Evolutionary conservation across 768 basidiomycete genomes (phyloP).

Genomic region (Fomitopsis pulvina): DNA sequence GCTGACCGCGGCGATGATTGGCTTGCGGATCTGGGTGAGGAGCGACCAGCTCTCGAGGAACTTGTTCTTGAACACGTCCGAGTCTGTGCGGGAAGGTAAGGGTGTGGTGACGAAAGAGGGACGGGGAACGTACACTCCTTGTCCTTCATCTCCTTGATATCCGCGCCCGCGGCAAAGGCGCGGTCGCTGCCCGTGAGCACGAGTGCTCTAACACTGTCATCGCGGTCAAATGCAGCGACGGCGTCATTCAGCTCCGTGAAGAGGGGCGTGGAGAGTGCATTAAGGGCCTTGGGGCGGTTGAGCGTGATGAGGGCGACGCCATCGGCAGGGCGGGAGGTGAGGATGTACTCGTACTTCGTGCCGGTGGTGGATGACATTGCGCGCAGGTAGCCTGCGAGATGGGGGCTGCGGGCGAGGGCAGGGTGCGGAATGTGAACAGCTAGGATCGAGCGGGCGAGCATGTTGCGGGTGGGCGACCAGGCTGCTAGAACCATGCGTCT

Average conservation of each 20-base stretch:
- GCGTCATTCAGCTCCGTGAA: constrained; percentile 80
- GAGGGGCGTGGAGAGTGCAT: constrained; percentile 78
- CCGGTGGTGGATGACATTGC: constrained; percentile 47
- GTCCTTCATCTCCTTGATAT: constrained; percentile 99
- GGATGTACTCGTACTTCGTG: constrained; percentile 53
- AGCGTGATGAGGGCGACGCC: constrained; percentile 76
- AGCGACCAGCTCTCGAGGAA: constrained; percentile 84
- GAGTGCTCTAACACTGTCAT: constrained; percentile 71
- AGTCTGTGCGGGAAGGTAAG: constrained; percentile 45
- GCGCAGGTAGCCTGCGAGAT: constrained; percentile 11
- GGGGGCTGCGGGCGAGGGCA: background rate
- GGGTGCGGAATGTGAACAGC: background rate
- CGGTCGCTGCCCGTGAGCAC: constrained; percentile 89
- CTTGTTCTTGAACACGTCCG: constrained; percentile 81
- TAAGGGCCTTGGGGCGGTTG: constrained; percentile 86
- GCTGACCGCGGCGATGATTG: constrained; percentile 93
- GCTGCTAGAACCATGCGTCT: too few species aligned
- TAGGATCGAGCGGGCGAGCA: background rate
- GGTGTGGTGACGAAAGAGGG: background rate
- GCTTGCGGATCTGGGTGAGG: constrained; percentile 73
- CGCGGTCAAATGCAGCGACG: constrained; percentile 60
- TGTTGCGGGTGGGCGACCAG: too few species aligned
- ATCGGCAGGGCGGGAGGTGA: constrained; percentile 61
- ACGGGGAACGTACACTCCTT: constrained; percentile 61
- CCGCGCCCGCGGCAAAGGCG: constrained; percentile 92